phyloP scores from a whole-genome alignment of 1,139 yeast genomes.

The Hyphopichia fennica region DNA sequence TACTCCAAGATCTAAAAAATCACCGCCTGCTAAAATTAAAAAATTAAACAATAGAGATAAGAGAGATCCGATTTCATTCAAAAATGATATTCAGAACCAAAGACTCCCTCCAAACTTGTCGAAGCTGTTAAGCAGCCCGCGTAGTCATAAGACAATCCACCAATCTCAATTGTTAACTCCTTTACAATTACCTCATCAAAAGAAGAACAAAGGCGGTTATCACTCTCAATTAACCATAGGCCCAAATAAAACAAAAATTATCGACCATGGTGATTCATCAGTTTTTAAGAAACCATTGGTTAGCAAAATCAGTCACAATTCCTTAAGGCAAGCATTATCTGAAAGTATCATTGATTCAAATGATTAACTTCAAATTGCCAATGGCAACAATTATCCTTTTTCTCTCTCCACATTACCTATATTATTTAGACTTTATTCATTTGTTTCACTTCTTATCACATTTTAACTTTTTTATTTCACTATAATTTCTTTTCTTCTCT shows the following conservation, averaged over 20 bases:
- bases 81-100: constrained; percentile 9
- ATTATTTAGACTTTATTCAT: no score
- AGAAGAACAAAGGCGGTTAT: constrained; percentile 24
- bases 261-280: constrained; percentile 45
- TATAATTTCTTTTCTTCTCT: no score
- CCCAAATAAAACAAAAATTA: constrained; percentile 42
- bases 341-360: constrained; percentile 9
- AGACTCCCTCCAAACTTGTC: constrained; percentile 3
- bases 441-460: no score
- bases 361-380: neutral
- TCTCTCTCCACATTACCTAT: no score
- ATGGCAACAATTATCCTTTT: neutral
- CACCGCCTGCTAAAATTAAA: constrained; percentile 19
- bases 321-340: constrained; percentile 35
- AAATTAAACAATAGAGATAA: constrained; percentile 12
- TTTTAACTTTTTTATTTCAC: no score
- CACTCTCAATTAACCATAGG: constrained; percentile 50
- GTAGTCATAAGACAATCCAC: neutral
- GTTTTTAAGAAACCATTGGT: constrained; percentile 41
- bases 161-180: neutral
- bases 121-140: neutral
- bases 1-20: constrained; percentile 5
- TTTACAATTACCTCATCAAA: neutral
- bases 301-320: constrained; percentile 30
- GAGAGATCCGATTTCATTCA: constrained; percentile 11